Evolutionary conservation across 345 rosid species (phyloP).

Genomic region (Jatropha curcas): DNA sequence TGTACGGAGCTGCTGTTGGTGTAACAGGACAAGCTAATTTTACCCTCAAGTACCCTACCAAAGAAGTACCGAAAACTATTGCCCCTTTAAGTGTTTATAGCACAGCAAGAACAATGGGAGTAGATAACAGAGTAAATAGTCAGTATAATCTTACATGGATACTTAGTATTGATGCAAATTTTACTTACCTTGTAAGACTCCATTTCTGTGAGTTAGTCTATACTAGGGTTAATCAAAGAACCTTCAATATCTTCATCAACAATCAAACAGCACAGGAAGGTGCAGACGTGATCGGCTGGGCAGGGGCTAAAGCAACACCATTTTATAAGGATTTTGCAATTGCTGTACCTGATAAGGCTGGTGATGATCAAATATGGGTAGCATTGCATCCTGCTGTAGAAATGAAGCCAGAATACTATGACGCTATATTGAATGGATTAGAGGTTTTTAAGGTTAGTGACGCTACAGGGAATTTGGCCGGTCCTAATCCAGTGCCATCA

Average conservation of each 20-base stretch:
- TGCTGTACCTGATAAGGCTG: constrained; percentile 1
- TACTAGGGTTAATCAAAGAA: constrained; percentile 22
- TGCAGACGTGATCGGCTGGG: constrained; percentile 34
- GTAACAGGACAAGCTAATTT: constrained; percentile 13
- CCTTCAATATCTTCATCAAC: constrained; percentile 27
- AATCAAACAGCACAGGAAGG: constrained; percentile 25
- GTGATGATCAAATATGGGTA: constrained; percentile 28
- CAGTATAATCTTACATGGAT: constrained; percentile 28
- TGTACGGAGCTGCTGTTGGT: constrained; percentile 25
- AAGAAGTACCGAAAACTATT: constrained; percentile 5
- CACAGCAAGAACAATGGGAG: constrained; percentile 25
- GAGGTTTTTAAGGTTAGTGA: constrained; percentile 30
- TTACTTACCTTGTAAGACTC: constrained; percentile 24
- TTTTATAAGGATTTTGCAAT: constrained; percentile 30
- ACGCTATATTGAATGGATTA: constrained; percentile 26
- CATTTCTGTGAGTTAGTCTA: constrained; percentile 27
- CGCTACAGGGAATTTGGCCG: constrained; percentile 20
- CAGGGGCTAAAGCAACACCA: constrained; percentile 22
- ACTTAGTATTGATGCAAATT: constrained; percentile 22
- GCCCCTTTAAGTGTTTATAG: constrained; percentile 25
- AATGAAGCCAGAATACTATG: constrained; percentile 26
- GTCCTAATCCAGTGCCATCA: constrained; percentile 30
- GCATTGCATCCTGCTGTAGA: constrained; percentile 28
- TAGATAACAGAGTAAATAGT: constrained; percentile 9
- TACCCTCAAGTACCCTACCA: constrained; percentile 18